Evolutionary conservation across 1,139 yeast species (phyloP), one percentile per base, ranked within the genome.

Genomic region (Pichia sp.): DNA sequence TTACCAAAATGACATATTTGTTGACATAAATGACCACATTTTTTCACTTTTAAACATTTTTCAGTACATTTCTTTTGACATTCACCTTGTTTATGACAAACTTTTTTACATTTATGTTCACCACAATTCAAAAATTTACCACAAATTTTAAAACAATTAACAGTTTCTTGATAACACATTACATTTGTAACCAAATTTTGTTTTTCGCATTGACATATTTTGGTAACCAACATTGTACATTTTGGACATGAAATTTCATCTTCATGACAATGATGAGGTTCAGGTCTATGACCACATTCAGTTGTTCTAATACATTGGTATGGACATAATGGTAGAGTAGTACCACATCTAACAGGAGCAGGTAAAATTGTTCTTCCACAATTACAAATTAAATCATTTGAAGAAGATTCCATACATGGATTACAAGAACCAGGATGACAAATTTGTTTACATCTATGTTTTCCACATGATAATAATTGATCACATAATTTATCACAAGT

Each of bases 301-400:
- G 74, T 72, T 1, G 65, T 66, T 40, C 88, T 67, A 4, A 66
- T 64, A 62, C 96, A 88, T 48, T 76, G 89, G 48, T 76, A 73
- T 24, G 66, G 69, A 63, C 97, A 88, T 6, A 68, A 69, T 6
- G 91, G 83, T 24, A 78, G 59, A 36, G 64, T 68, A 0, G 91
- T 77, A 11, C 96, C 96, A 64, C 97, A 88, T 50, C 96, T 69
- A 10, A 87, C 88, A 0, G 97, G 97, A 0, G 96, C 96, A 38
- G 73, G 73, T 9, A 87, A 67, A 4, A 81, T 70, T 0, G 96
- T 88, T 45, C 74, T 70, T 1, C 96, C 96, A 66, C 97, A 88
- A 42, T 83, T 73, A 57, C 97, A 88, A 3, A 79, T 72, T 52
- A 86, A 66, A 57, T 88, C 96, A 24, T 85, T 91, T 39, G 79